Evolutionary conservation across 2,329 filamentous ascomycete genomes (phyloP).

Genomic region (Beauveria scarabaeidicola): DNA sequence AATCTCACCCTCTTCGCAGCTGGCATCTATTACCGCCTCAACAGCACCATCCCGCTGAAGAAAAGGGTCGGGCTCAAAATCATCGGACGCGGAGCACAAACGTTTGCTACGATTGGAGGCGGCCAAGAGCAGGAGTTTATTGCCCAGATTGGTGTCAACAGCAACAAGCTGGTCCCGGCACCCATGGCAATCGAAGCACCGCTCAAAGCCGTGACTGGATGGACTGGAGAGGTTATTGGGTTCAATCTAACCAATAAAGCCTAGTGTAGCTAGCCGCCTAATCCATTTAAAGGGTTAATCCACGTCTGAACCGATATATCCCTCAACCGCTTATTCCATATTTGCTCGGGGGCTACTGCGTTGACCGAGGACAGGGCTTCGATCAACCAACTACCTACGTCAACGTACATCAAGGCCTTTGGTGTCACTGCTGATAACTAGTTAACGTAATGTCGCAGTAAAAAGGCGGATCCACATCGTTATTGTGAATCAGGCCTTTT

Average conservation of each 20-base stretch:
- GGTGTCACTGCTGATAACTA: too few relatives aligned
- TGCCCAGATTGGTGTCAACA: not conserved
- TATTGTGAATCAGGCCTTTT: too few relatives aligned
- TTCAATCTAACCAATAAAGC: not conserved
- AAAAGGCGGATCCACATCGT: too few relatives aligned
- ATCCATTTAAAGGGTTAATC: too few relatives aligned
- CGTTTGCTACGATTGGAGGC: not conserved
- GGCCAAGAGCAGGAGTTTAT: not conserved
- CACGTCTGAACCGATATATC: too few relatives aligned
- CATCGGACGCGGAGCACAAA: not conserved
- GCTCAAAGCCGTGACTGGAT: not conserved
- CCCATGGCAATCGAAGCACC: constrained; percentile 6
- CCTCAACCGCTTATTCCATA: too few relatives aligned
- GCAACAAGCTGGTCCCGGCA: not conserved
- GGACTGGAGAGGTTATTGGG: not conserved
- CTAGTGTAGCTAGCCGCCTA: too few relatives aligned
- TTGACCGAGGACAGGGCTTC: too few relatives aligned
- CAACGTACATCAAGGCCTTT: too few relatives aligned
- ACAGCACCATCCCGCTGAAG: constrained; percentile 13
- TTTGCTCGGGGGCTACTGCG: too few relatives aligned
- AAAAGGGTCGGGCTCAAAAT: not conserved
- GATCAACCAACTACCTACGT: too few relatives aligned
- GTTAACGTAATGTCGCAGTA: too few relatives aligned
- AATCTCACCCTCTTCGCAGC: constrained; percentile 27
- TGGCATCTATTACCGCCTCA: constrained; percentile 28